Base-by-base conservation (phyloP, 352 stramenopile genomes). In the Pythium sp. region DNA sequence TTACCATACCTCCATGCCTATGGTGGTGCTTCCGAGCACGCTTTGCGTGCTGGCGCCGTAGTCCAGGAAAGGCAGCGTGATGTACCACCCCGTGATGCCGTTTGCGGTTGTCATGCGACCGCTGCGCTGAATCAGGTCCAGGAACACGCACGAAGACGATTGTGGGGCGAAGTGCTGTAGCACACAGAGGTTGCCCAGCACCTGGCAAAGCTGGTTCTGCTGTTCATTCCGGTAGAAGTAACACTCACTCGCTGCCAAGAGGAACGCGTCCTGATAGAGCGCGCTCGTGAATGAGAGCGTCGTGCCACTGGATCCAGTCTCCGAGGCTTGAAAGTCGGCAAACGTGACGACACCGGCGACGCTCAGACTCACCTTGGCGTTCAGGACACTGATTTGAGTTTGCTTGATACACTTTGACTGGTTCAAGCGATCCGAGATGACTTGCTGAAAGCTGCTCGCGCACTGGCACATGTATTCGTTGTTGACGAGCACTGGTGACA, bases 181-280 rank as follows among this genome's bases (percentile, higher is more conserved):
- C 8, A 97, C 93, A 62, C 96, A 99, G 15, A 99, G 67, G 68
- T 98, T 98, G 12, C 86, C 89, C 6, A 98, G 81, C 5, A 80
- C 76, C 70, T 98, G 93, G 62, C 94, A 99, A 59, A 86, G 90
- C 36, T 53, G 65, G 22, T 83, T 84, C 51, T 93, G 80, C 51
- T 75, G 73, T 26, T 88, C 80, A 34, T 59, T 87, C 36, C 80
- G 71, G 70, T 97, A 97, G 67, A 93, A 97, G 70, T 96, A 96
- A 61, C 94, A 98, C 3, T 82, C 77, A n/a, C 70, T 85, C 18
- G 85, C 83, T 7, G 87, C 81, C 38, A 84, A 68, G 38, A 84
- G 63, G 66, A 93, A 97, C 8, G 89, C 77, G 64, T 98, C 93
- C 54, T 92, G 73, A 12, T 97, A 81, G 1, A 97, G 68, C 32